Evolutionary conservation across 805 yeast genomes (phyloP).

Genomic region (Candida caryicola): DNA sequence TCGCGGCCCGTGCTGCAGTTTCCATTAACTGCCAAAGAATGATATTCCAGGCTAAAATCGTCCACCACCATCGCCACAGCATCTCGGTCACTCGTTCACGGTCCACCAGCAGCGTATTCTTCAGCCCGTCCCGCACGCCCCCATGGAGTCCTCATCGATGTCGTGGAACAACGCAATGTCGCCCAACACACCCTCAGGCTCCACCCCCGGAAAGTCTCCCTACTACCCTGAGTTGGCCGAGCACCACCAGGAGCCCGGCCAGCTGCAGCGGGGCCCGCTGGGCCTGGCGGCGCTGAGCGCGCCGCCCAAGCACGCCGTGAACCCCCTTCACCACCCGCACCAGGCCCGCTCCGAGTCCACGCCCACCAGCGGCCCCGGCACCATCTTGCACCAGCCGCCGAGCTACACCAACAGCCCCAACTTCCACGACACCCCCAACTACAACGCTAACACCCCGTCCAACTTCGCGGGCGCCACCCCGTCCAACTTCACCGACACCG

Average conservation of each 20-base stretch:
- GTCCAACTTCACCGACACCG: slow-evolving; percentile 20
- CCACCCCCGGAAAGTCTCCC: slow-evolving; percentile 10
- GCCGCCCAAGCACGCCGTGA: neutral
- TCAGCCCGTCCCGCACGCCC: too few species aligned
- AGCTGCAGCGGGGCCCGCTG: too few species aligned
- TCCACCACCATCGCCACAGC: too few species aligned
- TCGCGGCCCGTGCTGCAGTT: too few species aligned
- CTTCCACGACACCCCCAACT: slow-evolving; percentile 1
- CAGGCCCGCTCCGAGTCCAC: neutral
- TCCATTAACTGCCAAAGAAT: too few species aligned
- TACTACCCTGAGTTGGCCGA: slow-evolving; percentile 5
- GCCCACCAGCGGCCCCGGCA: neutral
- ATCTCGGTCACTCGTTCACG: too few species aligned
- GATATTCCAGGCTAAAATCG: too few species aligned
- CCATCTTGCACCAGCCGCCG: neutral
- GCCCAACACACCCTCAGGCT: slow-evolving; percentile 7
- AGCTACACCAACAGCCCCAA: slow-evolving; percentile 2
- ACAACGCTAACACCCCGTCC: neutral
- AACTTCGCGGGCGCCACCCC: slow-evolving; percentile 6
- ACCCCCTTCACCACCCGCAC: neutral
- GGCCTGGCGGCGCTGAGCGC: neutral
- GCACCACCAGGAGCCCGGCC: neutral
- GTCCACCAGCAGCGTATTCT: too few species aligned
- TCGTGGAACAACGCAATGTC: slow-evolving; percentile 5
- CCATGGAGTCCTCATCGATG: slow-evolving; percentile 8